Conservation (phyloP, 2,329 filamentous ascomycete genomes). For the Neocucurbitaria cava region DNA sequence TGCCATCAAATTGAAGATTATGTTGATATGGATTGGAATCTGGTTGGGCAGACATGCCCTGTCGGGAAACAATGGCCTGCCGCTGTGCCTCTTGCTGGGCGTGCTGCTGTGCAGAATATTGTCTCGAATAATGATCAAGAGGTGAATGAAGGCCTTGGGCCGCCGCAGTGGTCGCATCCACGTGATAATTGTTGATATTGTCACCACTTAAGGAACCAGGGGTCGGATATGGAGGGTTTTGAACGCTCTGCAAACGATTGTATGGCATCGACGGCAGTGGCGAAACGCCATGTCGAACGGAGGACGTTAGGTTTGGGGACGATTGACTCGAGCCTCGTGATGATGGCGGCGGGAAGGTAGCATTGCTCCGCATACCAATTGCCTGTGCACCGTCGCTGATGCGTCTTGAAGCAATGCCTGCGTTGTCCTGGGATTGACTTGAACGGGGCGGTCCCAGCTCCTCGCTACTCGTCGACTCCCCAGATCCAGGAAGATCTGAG, state of each 20-base stretch:
- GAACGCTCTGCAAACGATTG: conserved; percentile 12
- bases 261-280: conserved; percentile 34
- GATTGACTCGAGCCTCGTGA: conserved; percentile 16
- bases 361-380: background rate
- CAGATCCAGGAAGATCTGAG: conserved; percentile 30
- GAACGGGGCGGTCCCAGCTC: conserved; percentile 17
- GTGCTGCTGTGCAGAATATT: conserved; percentile 8
- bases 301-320: background rate
- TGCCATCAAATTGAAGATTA: background rate
- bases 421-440: conserved; percentile 30
- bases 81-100: conserved; percentile 3
- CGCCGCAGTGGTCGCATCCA: conserved; percentile 29
- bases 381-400: background rate
- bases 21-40: background rate
- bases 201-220: background rate
- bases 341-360: background rate
- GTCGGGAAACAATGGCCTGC: too few species aligned
- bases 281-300: conserved; percentile 11
- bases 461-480: conserved; percentile 35
- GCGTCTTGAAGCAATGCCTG: conserved; percentile 20
- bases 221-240: conserved; percentile 1
- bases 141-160: conserved; percentile 33
- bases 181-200: background rate
- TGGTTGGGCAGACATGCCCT: background rate
- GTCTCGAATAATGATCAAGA: conserved; percentile 31